These are phyloP conservation scores for Cercospora berteroae DNA, from an alignment of 2,329 filamentous ascomycete species.

Conservation along the genomic window DNA sequence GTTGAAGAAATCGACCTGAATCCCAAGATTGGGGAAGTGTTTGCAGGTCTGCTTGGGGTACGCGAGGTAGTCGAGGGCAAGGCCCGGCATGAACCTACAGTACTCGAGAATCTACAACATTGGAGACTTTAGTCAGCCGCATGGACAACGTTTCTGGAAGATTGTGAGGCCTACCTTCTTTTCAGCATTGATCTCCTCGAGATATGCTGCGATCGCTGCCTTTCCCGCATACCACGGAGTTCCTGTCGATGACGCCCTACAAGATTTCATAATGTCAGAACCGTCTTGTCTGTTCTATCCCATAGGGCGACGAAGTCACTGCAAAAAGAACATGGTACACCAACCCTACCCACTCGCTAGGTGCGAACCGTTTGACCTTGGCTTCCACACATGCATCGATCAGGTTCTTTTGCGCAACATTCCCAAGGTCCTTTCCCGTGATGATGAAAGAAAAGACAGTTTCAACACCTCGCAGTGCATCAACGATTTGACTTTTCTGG, in stretches of 20 bases:
- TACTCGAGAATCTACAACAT: slow-evolving; percentile 54
- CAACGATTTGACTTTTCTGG: not conserved
- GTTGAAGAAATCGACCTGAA: slow-evolving; percentile 42
- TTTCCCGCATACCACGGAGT: slow-evolving; percentile 52
- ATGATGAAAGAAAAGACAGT: slow-evolving; percentile 21
- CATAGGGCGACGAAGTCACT: not conserved
- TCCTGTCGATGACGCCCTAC: slow-evolving; percentile 10
- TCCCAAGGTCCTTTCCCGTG: slow-evolving; percentile 12
- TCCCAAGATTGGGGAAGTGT: slow-evolving; percentile 45
- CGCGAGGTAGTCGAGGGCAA: slow-evolving; percentile 50
- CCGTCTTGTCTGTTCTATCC: not conserved
- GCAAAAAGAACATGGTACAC: slow-evolving; percentile 5
- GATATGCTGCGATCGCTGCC: slow-evolving; percentile 49
- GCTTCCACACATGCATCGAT: slow-evolving; percentile 18
- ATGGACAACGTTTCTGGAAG: not conserved
- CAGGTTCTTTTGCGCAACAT: slow-evolving; percentile 15
- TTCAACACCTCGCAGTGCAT: slow-evolving; percentile 10
- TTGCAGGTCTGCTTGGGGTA: slow-evolving; percentile 50
- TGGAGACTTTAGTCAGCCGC: not conserved
- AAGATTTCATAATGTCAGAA: slow-evolving; percentile 1
- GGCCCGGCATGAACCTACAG: slow-evolving; percentile 54
- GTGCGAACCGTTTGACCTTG: slow-evolving; percentile 18
- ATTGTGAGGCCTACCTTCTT: slow-evolving; percentile 38
- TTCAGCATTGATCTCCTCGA: slow-evolving; percentile 52
- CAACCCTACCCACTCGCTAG: slow-evolving; percentile 19